A percentile compares a stretch with the other conserved stretches of the same genome.
Conservation (phyloP, 129 eudicot species). For the Lactuca saligna region DNA sequence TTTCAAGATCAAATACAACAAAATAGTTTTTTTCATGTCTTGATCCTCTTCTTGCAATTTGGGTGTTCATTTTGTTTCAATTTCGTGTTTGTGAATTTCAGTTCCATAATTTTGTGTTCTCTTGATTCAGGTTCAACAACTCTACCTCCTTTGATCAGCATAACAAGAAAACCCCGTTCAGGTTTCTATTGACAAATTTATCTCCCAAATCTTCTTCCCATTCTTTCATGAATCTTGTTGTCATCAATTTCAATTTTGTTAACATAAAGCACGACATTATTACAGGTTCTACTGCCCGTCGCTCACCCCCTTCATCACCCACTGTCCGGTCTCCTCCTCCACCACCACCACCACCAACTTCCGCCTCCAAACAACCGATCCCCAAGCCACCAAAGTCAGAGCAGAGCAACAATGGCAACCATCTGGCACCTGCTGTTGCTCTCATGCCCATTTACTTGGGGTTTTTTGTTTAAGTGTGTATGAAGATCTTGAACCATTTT, state of each 20-base stretch:
- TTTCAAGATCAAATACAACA: background rate
- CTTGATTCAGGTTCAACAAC: slow-evolving; percentile 25
- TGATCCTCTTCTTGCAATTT: background rate
- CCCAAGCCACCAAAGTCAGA: slow-evolving; percentile 20
- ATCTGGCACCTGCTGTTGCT: slow-evolving; percentile 5
- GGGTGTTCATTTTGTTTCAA: background rate
- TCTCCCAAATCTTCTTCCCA: background rate
- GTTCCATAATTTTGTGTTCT: slow-evolving; percentile 1
- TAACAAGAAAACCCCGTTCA: slow-evolving; percentile 21
- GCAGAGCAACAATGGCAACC: slow-evolving; percentile 9
- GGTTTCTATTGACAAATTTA: slow-evolving; percentile 2
- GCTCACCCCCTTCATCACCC: slow-evolving; percentile 9
- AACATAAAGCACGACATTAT: slow-evolving; percentile 1
- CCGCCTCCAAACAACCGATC: slow-evolving; percentile 1
- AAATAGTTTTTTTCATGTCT: background rate
- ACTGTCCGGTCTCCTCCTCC: background rate
- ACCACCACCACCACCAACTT: slow-evolving; percentile 7
- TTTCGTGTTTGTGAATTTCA: background rate
- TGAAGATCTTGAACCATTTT: background rate
- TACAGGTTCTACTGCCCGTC: slow-evolving; percentile 28
- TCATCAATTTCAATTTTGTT: background rate
- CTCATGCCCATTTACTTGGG: slow-evolving; percentile 10
- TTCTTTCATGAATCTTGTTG: background rate
- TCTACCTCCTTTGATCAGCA: slow-evolving; percentile 25
- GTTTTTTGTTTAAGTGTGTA: background rate